A percentile compares a stretch with the other conserved stretches of the same genome.
These are phyloP conservation scores for Lepidopterella palustris DNA, from an alignment of 495 filamentous ascomycete genomes.

Conservation along the genomic window DNA sequence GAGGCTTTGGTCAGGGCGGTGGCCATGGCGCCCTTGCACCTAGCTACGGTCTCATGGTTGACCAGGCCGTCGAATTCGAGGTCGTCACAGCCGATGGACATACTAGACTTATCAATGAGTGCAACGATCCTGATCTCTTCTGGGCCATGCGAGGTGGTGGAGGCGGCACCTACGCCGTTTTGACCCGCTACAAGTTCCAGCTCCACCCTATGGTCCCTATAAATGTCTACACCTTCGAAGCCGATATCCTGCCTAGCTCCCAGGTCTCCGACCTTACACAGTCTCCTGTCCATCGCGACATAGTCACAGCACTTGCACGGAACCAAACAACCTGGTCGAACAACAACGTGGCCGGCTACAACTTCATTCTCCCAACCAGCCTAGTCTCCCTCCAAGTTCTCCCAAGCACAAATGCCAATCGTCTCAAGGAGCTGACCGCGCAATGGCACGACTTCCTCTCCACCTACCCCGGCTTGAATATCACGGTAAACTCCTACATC, in stretches of 20 bases:
- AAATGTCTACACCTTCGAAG: constrained; percentile 25
- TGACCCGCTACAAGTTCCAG: constrained; percentile 24
- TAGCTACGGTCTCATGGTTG: constrained; percentile 23
- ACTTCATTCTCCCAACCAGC: constrained; percentile 21
- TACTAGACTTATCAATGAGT: constrained; percentile 23
- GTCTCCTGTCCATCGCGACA: constrained; percentile 18
- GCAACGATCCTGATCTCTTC: constrained; percentile 26
- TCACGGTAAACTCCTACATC: constrained; percentile 16
- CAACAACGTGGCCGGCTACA: constrained; percentile 21
- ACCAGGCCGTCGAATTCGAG: constrained; percentile 26
- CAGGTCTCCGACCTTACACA: constrained; percentile 19
- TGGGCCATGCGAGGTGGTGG: constrained; percentile 31
- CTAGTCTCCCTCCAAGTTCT: constrained; percentile 21
- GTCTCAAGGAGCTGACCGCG: constrained; percentile 13
- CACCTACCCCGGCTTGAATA: constrained; percentile 16
- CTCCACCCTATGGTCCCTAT: constrained; percentile 21
- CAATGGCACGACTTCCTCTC: constrained; percentile 25
- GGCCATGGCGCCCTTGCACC: constrained; percentile 25
- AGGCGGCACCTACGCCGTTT: constrained; percentile 24
- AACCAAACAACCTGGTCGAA: constrained; percentile 17
- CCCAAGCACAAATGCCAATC: constrained; percentile 8
- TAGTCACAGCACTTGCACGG: constrained; percentile 15
- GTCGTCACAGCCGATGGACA: constrained; percentile 25
- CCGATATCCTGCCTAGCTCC: constrained; percentile 8
- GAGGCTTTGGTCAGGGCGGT: constrained; percentile 25